Conservation (phyloP, 83 land plant genomes). For the Larix sibirica region DNA sequence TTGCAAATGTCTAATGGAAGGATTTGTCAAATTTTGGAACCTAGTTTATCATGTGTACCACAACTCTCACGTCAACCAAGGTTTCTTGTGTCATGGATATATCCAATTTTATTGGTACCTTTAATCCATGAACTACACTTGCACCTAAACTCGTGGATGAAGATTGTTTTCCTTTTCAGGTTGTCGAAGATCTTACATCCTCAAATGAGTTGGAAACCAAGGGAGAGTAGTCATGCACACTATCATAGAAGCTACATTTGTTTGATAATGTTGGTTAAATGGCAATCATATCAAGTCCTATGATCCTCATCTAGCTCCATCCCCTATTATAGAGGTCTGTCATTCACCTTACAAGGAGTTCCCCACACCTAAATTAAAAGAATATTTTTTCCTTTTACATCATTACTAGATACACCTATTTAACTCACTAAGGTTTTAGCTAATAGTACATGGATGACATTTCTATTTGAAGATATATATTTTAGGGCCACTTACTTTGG, state of each 20-base stretch:
- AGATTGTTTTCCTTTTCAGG: not conserved
- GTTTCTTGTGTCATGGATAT: too few relatives aligned
- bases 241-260: not conserved
- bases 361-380: constrained; percentile 13
- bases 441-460: constrained; percentile 28
- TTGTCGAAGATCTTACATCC: not conserved
- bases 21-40: too few relatives aligned
- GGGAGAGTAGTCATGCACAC: not conserved
- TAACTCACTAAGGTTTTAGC: constrained; percentile 23
- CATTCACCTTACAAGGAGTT: constrained; percentile 5
- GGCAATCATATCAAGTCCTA: too few relatives aligned
- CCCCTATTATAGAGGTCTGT: not conserved
- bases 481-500: not conserved
- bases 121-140: too few relatives aligned
- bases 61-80: too few relatives aligned
- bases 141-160: too few relatives aligned
- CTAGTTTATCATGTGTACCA: too few relatives aligned
- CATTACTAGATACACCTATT: constrained; percentile 45
- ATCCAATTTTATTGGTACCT: too few relatives aligned
- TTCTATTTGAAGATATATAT: constrained; percentile 7
- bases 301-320: not conserved
- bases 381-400: constrained; percentile 8
- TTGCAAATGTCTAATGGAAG: too few relatives aligned
- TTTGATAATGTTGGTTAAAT: not conserved
- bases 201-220: not conserved